Evolutionary conservation across 129 eudicot species (phyloP).

Genomic region (Saposhnikovia divaricata): DNA sequence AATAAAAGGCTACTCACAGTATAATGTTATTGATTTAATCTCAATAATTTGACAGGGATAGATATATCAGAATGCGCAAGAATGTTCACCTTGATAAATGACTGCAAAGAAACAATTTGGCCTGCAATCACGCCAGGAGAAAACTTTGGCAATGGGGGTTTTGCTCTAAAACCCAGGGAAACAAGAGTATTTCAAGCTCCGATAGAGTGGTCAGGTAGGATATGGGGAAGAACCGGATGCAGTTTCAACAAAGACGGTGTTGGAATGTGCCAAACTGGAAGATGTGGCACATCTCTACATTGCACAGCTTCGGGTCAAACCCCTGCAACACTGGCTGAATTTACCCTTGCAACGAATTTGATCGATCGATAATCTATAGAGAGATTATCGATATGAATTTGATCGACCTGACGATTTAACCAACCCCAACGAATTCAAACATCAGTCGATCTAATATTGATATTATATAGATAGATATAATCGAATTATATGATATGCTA

Average conservation of each 20-base stretch:
- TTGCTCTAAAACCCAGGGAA: constrained; percentile 35
- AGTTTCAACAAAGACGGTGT: constrained; percentile 39
- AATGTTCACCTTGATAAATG: constrained; percentile 44
- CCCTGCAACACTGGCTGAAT: constrained; percentile 59
- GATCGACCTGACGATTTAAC: no score
- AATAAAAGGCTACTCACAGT: not conserved
- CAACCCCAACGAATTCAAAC: no score
- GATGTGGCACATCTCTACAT: constrained; percentile 52
- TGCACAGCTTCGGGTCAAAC: constrained; percentile 55
- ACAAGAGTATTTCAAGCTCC: constrained; percentile 43
- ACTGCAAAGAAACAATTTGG: constrained; percentile 64
- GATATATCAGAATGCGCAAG: constrained; percentile 33
- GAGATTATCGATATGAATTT: no score
- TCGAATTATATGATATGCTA: no score
- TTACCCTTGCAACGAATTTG: constrained; percentile 47
- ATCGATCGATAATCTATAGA: no score
- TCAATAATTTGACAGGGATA: constrained; percentile 20
- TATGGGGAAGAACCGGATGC: constrained; percentile 75
- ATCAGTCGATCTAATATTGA: no score
- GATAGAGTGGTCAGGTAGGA: constrained; percentile 48
- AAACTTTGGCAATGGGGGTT: constrained; percentile 55
- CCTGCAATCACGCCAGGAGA: constrained; percentile 59
- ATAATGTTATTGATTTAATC: not conserved
- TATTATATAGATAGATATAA: no score
- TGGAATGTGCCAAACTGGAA: constrained; percentile 50